Evolutionary conservation across 2,329 filamentous ascomycete species (phyloP).

Genomic region (Cercospora sp.): DNA sequence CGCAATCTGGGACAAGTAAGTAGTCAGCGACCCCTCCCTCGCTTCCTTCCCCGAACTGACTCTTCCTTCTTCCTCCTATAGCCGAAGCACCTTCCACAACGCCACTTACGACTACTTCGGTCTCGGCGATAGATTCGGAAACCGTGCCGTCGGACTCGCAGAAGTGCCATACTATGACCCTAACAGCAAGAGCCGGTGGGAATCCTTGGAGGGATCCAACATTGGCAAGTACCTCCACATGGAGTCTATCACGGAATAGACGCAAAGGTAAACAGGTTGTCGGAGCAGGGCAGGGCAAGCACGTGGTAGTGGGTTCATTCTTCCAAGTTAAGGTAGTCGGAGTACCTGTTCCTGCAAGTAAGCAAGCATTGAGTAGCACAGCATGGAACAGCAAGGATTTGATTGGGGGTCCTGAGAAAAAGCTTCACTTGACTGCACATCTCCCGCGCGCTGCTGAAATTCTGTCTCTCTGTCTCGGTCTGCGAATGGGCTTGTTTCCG

Average conservation of each 20-base stretch:
- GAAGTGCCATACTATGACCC: constrained; percentile 58
- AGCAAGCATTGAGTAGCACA: background rate
- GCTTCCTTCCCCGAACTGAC: background rate
- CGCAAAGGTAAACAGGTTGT: background rate
- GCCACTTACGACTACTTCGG: constrained; percentile 63
- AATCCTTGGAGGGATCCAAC: background rate
- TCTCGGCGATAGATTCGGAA: constrained; percentile 53
- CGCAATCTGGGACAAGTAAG: constrained; percentile 62
- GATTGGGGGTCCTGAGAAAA: background rate
- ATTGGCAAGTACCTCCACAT: background rate
- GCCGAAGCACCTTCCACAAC: constrained; percentile 54
- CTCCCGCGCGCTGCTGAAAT: background rate
- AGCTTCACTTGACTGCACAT: background rate
- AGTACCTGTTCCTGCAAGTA: background rate
- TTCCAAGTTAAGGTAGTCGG: background rate
- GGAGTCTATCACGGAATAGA: background rate
- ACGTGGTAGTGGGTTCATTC: background rate
- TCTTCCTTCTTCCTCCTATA: background rate
- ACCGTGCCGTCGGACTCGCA: constrained; percentile 58
- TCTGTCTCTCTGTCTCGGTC: background rate
- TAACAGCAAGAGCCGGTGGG: constrained; percentile 40
- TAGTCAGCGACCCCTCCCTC: background rate
- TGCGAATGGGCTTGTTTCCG: background rate
- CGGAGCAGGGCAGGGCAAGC: background rate
- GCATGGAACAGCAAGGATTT: background rate